A percentile compares a stretch with the other conserved stretches of the same genome.
Evolutionary conservation across 164 flowering plant species (phyloP).

Genomic region (Dillenia turbinata): DNA sequence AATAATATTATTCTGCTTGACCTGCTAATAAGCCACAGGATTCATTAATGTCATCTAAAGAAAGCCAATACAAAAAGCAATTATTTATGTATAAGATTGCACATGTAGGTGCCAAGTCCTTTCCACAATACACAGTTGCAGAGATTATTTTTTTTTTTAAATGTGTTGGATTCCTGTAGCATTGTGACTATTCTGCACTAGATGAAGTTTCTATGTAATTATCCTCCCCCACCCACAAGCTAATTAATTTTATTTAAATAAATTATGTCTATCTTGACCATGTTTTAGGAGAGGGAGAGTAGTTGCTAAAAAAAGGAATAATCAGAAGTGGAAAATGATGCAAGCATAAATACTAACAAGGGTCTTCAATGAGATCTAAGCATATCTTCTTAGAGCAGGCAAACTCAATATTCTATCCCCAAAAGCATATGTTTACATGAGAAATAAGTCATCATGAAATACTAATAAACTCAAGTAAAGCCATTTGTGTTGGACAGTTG

Average conservation of each 20-base stretch:
- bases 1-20: conserved; percentile 32
- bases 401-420: conserved; percentile 34
- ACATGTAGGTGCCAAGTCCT: conserved; percentile 39
- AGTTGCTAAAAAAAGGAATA: conserved; percentile 56
- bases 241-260: conserved; percentile 8
- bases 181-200: conserved; percentile 40
- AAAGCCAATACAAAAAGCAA: conserved; percentile 2
- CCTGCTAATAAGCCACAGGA: conserved; percentile 34
- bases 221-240: conserved; percentile 24
- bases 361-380: conserved; percentile 58
- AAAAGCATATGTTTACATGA: conserved; percentile 46
- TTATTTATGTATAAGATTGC: conserved; percentile 2
- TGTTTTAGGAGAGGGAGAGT: conserved; percentile 24
- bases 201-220: conserved; percentile 36
- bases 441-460: conserved; percentile 47
- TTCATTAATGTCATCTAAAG: conserved; percentile 28
- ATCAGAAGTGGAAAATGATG: conserved; percentile 65
- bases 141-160: conserved; percentile 10
- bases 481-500: conserved; percentile 59
- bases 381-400: conserved; percentile 72
- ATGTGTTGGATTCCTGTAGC: conserved; percentile 21
- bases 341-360: conserved; percentile 48
- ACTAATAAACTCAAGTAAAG: conserved; percentile 29
- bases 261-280: conserved; percentile 36
- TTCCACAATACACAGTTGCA: conserved; percentile 22